These are phyloP conservation scores for Knoxia roxburghii DNA, from an alignment of 257 asterid genomes.

Conservation along the genomic window DNA sequence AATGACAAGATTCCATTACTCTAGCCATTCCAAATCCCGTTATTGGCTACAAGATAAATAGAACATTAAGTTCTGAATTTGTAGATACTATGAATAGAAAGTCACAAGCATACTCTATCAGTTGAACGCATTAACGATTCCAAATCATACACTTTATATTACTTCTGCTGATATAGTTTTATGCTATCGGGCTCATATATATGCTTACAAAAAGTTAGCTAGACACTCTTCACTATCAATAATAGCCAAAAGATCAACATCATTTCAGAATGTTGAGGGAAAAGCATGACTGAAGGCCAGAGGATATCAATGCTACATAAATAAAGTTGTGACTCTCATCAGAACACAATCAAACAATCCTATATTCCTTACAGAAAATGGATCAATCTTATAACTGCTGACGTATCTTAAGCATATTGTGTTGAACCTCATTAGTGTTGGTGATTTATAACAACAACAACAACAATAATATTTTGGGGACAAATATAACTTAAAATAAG, in stretches of 20 bases:
- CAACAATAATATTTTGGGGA: no score
- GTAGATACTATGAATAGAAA: neutral
- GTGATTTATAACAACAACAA: no score
- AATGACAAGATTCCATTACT: conserved; percentile 47
- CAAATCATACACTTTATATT: no score
- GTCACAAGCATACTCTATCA: neutral
- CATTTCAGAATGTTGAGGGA: neutral
- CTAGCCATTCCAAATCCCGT: conserved; percentile 45
- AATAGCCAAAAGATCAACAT: neutral
- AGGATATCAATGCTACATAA: no score
- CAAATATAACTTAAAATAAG: no score
- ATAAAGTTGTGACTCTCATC: no score
- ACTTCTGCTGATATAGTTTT: neutral
- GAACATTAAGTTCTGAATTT: neutral
- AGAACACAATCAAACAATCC: neutral
- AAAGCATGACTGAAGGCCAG: neutral
- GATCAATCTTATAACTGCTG: neutral
- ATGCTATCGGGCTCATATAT: neutral
- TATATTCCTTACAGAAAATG: neutral
- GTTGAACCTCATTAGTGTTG: no score
- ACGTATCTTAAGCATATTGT: neutral
- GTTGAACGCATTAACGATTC: neutral
- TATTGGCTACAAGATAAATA: conserved; percentile 27
- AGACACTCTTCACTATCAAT: neutral
- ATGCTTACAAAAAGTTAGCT: neutral